These are phyloP conservation scores for Rhizopus delemar DNA, from an alignment of 371 early-diverging fungal species.

Conservation along the genomic window DNA sequence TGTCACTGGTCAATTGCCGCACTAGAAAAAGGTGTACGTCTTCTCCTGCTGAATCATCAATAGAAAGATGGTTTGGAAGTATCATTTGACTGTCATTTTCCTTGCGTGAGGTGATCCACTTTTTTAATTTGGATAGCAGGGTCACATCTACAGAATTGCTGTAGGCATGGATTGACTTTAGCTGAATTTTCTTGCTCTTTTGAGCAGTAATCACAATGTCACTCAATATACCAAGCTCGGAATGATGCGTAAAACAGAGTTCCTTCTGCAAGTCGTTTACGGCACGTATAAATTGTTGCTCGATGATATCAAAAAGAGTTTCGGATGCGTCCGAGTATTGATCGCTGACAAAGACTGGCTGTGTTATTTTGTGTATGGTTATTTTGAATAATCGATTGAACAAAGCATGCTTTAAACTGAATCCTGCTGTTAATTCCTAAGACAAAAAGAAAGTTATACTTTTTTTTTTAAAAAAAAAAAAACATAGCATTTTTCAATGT, in stretches of 20 bases:
- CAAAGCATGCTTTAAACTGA: constrained; percentile 25
- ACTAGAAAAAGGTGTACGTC: constrained; percentile 42
- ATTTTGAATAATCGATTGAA: constrained; percentile 33
- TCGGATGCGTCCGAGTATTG: constrained; percentile 9
- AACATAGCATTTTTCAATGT: not conserved
- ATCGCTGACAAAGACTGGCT: not conserved
- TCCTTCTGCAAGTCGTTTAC: constrained; percentile 29
- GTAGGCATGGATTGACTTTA: not conserved
- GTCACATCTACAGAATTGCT: not conserved
- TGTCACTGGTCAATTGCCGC: constrained; percentile 21
- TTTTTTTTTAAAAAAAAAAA: not conserved
- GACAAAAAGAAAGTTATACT: not conserved
- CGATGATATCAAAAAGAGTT: constrained; percentile 7
- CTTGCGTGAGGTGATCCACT: too few species aligned
- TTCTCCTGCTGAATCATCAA: constrained; percentile 23
- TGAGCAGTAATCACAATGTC: constrained; percentile 39
- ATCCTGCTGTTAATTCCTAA: constrained; percentile 15
- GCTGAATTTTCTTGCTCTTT: constrained; percentile 17
- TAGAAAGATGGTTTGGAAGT: not conserved
- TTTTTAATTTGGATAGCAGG: too few species aligned
- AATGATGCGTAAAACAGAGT: constrained; percentile 22
- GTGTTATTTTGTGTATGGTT: constrained; percentile 13
- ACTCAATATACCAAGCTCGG: constrained; percentile 40
- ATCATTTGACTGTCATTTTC: too few species aligned
- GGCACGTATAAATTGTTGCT: constrained; percentile 26